Evolutionary conservation across 805 yeast genomes (phyloP), one percentile per base, ranked within the genome.

Genomic region (Pichia ethanolica): DNA sequence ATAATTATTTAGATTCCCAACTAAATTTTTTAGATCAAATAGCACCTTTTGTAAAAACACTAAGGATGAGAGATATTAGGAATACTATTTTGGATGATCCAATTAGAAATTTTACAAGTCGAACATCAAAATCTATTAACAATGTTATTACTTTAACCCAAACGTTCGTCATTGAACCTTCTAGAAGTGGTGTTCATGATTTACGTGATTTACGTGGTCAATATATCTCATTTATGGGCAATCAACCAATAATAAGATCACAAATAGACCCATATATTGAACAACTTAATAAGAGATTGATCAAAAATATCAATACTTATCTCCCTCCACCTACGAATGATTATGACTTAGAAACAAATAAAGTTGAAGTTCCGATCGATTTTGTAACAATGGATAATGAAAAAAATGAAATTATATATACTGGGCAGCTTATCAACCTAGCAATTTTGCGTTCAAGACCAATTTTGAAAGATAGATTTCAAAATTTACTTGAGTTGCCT

Each of bases 231-330:
- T 41, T 36, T 10, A 13, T 47, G 7, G 44, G 79, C 33, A 88
- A 88, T 27, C 79, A 78, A 59, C 84, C 86, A 39, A 61, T 82
- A 45, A 55, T 85, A 37, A 72, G 88, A 55, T 71, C 83, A n/a
- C 73, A 77, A 27, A 59, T 82, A 26, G 89, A 83, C 63, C 83
- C 86, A 5, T 35, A 82, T 11, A 68, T 85, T 43, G 71, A 70
- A 36, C 90, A 93, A 32, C 42, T 83, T 42, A 88, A 85, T 66
- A 66, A 72, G 35, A 67, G 71, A 35, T 63, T 85, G 46, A 81
- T 75, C 53, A 62, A 69, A 2, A 56, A 71, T 27, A 71, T 79
- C 32, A 63, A 68, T 38, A 42, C 32, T 13, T 45, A 49, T 30
- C 20, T 20, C 20, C 49, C 53, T 25, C 69, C 72, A n/a, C 54